Base-by-base conservation (phyloP, 805 yeast species). In the Komagataella kurtzmanii region DNA sequence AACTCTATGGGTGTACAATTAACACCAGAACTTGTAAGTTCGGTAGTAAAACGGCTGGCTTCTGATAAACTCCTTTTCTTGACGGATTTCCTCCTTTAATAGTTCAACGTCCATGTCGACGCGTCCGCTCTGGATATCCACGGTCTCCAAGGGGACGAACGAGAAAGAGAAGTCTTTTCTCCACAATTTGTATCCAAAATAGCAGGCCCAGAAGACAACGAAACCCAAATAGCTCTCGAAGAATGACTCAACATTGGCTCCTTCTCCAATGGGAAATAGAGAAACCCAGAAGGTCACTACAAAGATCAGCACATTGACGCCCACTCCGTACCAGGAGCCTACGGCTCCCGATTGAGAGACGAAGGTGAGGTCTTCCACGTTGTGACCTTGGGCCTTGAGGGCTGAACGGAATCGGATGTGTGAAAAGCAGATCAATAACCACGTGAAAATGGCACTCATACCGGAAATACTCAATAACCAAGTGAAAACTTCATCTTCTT, bases 281-380 rank as follows among this genome's bases (percentile, higher is more conserved):
- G 93, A 90, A 53, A 83, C 74, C 88, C 91, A 88, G 72, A 88
- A 85, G 67, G 85, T 90, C 36, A 89, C 87, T 52, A 77, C 69
- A 54, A 88, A 70, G 55, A 87, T 81, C 52, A 83, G 64, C 30
- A 75, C 45, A 62, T 81, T 81, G 61, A 88, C 66, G 21, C 66
- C 53, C 17, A 77, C 60, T 51, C 93, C 95, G 63, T 76, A 76
- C 54, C 62, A 64, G 1, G 95, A 82, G 49, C 95, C 95, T 57
- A 63, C 67, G 40, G 81, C 65, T 58, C 96, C 96, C 44, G 76
- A 70, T 53, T 81, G 83, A 3, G 95, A 76, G 48, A 70, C 72
- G 67, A 78, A 88, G 0, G 83, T 73, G 50, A 87, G 69, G 65
- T 87, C 93, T 53, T 77, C 79, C 7, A 81, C 69, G 17, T 71